phyloP scores from a whole-genome alignment of 1,284 basidiomycete species.

The Ustilago nuda region DNA sequence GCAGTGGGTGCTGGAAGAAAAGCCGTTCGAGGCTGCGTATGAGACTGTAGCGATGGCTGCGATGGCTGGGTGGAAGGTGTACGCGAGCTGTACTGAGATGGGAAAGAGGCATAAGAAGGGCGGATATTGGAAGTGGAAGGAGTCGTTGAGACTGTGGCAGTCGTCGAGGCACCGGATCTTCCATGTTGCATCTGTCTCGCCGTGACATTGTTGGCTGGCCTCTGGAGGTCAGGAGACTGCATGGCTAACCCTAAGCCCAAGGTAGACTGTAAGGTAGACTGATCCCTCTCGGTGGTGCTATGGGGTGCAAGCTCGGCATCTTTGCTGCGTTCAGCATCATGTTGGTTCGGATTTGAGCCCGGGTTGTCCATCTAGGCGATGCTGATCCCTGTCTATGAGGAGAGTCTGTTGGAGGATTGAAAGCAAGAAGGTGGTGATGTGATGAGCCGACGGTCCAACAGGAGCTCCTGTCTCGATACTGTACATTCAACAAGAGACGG shows the following conservation, averaged over 20 bases:
- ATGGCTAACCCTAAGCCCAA: too few species aligned
- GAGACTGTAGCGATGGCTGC: constrained; percentile 6
- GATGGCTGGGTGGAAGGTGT: not conserved
- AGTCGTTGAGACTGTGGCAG: not conserved
- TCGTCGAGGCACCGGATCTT: constrained; percentile 2
- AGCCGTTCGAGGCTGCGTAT: not conserved
- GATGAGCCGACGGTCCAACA: not conserved
- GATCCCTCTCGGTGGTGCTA: not conserved
- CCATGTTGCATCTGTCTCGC: constrained; percentile 1
- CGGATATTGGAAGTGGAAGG: constrained; percentile 8
- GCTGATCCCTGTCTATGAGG: not conserved
- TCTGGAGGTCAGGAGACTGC: not conserved
- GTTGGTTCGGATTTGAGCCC: not conserved
- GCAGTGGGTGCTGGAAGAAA: constrained; percentile 1
- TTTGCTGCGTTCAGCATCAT: not conserved
- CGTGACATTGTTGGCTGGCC: constrained; percentile 7
- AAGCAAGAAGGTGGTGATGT: not conserved
- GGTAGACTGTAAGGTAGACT: not conserved
- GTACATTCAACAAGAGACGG: not conserved
- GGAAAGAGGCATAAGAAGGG: constrained; percentile 12
- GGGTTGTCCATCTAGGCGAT: not conserved
- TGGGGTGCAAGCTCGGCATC: not conserved
- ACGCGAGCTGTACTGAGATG: constrained; percentile 8
- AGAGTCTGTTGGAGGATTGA: not conserved
- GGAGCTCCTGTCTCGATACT: not conserved